Percentiles rank a stretch among this genome's conserved stretches.
These are phyloP conservation scores for Zygosaccharomyces rouxii DNA, from an alignment of 805 yeast species.

Conservation along the genomic window DNA sequence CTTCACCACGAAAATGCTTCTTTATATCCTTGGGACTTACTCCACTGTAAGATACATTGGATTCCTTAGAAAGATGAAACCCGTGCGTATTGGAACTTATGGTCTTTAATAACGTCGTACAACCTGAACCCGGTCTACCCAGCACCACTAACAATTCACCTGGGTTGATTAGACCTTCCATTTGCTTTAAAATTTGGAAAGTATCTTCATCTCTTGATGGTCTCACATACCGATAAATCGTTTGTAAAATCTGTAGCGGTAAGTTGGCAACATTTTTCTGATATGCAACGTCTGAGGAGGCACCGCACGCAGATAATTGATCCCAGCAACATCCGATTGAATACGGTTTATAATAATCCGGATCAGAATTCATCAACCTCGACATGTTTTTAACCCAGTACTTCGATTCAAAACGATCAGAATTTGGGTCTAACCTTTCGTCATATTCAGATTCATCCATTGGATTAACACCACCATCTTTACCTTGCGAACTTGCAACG, in stretches of 20 bases:
- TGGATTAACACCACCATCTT: constrained; percentile 24
- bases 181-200: constrained; percentile 56
- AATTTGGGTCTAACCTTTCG: constrained; percentile 53
- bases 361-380: constrained; percentile 48
- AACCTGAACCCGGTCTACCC: constrained; percentile 79
- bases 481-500: background rate
- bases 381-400: constrained; percentile 66
- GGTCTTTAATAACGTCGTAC: constrained; percentile 62
- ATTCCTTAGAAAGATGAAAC: constrained; percentile 44
- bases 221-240: constrained; percentile 22
- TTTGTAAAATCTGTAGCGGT: constrained; percentile 30
- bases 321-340: constrained; percentile 57
- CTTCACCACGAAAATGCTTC: constrained; percentile 60
- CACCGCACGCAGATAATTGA: constrained; percentile 57
- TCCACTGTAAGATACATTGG: constrained; percentile 51
- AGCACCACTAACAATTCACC: constrained; percentile 66
- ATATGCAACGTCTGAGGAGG: constrained; percentile 64
- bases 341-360: constrained; percentile 59
- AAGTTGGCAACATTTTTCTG: constrained; percentile 54
- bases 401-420: constrained; percentile 54
- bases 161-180: constrained; percentile 59
- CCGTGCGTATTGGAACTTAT: constrained; percentile 58
- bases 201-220: constrained; percentile 26
- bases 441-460: constrained; percentile 26
- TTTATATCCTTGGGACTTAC: constrained; percentile 47